Base-by-base conservation (phyloP, 78 protist genomes). In the Planoprotostelium fungivorum region DNA sequence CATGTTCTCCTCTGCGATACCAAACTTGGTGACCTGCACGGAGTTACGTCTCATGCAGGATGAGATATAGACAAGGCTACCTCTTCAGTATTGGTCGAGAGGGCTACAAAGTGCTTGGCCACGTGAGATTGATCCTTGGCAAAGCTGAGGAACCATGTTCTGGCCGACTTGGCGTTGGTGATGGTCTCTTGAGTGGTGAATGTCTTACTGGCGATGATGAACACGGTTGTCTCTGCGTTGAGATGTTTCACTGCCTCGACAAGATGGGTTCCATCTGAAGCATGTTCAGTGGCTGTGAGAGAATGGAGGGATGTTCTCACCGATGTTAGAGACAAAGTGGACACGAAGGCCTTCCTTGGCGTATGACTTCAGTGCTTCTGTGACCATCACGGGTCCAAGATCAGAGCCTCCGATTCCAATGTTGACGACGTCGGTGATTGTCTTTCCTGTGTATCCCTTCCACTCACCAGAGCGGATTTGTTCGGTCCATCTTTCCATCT, bases 321-420 rank as follows among this genome's bases (percentile, higher is more conserved):
- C 99, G n/a, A 98, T 95, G 94, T 98, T 98, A 28, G 99, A 96
- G 25, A 98, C 97, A 63, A 95, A 98, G 91, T 97, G 98, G 29
- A 89, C 91, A 35, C 89, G 86, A 36, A 95, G 39, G 29, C 38
- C 85, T 38, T 39, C 91, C 31, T 91, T 31, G 1, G 96, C 94
- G 93, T 96, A 96, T 16, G 96, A 88, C 91, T 94, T 95, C 84
- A 98, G 97, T 34, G 99, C 99, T 87, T 94, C 92, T 31, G 95
- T 87, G 1, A 94, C 99, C 99, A 98, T 98, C 37, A 94, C 96
- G 23, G 99, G 99, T 23, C 98, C 99, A 0, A 98, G 95, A 90
- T 98, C 99, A 0, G 98, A 96, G 10, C 99, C 99, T 29, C 99
- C 99, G 89, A 98, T 97, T 85, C 96, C 99, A 35, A 98, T 96